These are phyloP conservation scores for Alloteropsis angusta DNA, from an alignment of 202 grass and related monocot genomes.

Conservation along the genomic window DNA sequence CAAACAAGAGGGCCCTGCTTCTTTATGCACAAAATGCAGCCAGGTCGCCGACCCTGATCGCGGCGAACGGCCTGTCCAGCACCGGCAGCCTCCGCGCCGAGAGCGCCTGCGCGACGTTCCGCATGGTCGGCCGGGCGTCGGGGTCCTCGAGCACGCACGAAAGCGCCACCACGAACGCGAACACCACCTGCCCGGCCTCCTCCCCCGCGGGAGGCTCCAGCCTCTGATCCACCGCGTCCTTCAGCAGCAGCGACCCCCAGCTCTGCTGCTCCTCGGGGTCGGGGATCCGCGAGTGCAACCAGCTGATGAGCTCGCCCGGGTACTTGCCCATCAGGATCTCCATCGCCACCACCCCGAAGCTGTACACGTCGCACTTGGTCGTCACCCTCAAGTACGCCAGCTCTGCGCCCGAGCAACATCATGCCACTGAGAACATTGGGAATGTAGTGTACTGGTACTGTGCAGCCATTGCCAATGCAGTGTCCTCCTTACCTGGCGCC, in stretches of 20 bases:
- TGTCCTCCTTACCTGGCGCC: conserved; percentile 62
- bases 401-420: conserved; percentile 16
- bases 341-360: conserved; percentile 64
- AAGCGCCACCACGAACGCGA: conserved; percentile 46
- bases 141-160: conserved; percentile 41
- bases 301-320: conserved; percentile 47
- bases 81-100: conserved; percentile 9
- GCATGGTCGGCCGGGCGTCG: conserved; percentile 53
- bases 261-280: conserved; percentile 1
- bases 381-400: conserved; percentile 70
- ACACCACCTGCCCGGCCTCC: conserved; percentile 49
- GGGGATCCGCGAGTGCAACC: background rate
- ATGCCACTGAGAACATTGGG: too few species aligned
- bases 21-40: background rate
- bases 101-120: conserved; percentile 50
- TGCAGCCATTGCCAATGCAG: too few species aligned
- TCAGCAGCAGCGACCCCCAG: conserved; percentile 28
- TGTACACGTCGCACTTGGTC: conserved; percentile 82
- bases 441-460: too few species aligned
- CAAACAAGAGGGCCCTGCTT: background rate
- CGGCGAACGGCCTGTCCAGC: conserved; percentile 42
- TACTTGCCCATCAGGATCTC: conserved; percentile 76
- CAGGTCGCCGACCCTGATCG: conserved; percentile 39
- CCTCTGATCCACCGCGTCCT: conserved; percentile 60
- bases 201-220: conserved; percentile 39